These are phyloP conservation scores for Zizania latifolia DNA, from an alignment of 176 grass and related monocot species.

Conservation along the genomic window DNA sequence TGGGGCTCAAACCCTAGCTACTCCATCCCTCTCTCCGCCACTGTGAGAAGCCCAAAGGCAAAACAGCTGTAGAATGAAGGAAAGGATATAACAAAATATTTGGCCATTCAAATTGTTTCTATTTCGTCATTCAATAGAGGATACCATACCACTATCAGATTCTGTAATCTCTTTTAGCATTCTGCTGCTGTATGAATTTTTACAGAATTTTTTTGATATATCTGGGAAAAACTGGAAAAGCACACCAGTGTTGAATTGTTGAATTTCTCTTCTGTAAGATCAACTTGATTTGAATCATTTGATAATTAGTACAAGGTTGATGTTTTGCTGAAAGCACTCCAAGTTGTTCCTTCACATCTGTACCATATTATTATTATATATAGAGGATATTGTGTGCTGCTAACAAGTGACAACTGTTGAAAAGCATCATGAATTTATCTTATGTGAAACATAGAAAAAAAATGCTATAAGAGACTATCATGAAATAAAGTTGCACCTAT, in stretches of 20 bases:
- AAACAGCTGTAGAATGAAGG: background rate
- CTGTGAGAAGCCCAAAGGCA: background rate
- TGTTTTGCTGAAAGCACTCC: background rate
- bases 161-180: background rate
- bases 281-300: background rate
- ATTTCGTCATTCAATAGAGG: background rate
- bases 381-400: background rate
- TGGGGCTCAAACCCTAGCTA: too few relatives aligned
- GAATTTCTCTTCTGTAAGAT: background rate
- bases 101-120: background rate
- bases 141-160: background rate
- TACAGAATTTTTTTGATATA: background rate
- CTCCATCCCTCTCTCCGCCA: too few relatives aligned
- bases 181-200: too few relatives aligned
- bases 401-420: background rate
- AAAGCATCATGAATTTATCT: background rate
- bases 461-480: background rate
- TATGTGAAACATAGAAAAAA: background rate
- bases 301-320: background rate
- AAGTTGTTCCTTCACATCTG: background rate
- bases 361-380: background rate
- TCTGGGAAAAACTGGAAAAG: background rate
- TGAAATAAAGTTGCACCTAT: background rate
- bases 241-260: background rate
- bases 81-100: background rate